A percentile compares a stretch with the other conserved stretches of the same genome.
phyloP scores from a whole-genome alignment of 495 filamentous ascomycete species.

The Tuber microsphaerosporum region DNA sequence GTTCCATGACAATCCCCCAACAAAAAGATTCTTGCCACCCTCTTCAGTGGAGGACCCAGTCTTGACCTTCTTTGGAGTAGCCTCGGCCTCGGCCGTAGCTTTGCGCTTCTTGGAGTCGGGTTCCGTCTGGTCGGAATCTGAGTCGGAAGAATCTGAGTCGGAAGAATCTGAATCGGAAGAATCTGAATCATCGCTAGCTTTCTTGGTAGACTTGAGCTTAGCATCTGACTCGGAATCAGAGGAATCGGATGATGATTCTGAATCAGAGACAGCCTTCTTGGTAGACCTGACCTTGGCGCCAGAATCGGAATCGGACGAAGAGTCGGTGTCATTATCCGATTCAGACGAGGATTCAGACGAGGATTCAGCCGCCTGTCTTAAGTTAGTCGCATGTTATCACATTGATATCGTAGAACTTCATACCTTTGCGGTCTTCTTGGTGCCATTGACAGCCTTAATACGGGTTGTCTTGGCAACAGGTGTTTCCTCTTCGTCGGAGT shows the following conservation, averaged over 20 bases:
- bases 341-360: constrained; percentile 18
- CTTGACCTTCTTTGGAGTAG: constrained; percentile 77
- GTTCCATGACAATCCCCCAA: constrained; percentile 92
- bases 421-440: constrained; percentile 43
- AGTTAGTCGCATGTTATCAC: constrained; percentile 44
- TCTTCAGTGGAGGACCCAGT: constrained; percentile 51
- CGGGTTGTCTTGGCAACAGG: constrained; percentile 42
- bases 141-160: constrained; percentile 47
- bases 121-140: constrained; percentile 45
- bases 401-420: constrained; percentile 43
- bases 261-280: constrained; percentile 26
- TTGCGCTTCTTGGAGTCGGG: constrained; percentile 78
- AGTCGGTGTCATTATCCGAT: constrained; percentile 37
- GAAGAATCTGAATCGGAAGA: constrained; percentile 39
- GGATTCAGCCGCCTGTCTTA: constrained; percentile 32
- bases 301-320: constrained; percentile 45
- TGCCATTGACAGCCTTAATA: constrained; percentile 39
- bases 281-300: constrained; percentile 45
- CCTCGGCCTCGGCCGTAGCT: constrained; percentile 58
- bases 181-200: constrained; percentile 26
- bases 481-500: constrained; percentile 48
- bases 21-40: constrained; percentile 69
- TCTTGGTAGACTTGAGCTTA: constrained; percentile 42
- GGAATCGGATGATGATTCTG: constrained; percentile 38
- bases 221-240: constrained; percentile 43